Evolutionary conservation across 225 moss, liverwort and hornwort species (phyloP).

Genomic region (Lunularia cruciata): DNA sequence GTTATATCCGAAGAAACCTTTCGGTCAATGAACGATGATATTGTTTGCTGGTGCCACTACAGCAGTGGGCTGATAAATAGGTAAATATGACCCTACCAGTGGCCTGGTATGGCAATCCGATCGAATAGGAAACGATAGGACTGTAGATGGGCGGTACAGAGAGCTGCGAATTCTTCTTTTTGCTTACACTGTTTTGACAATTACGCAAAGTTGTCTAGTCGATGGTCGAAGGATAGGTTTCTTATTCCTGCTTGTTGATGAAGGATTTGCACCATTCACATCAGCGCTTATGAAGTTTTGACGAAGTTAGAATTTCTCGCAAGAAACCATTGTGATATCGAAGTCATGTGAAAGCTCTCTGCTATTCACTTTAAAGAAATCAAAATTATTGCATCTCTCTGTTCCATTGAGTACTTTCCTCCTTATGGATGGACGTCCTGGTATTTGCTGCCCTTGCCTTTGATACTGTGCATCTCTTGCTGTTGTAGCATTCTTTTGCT

Average conservation of each 20-base stretch:
- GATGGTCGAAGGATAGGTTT: not conserved
- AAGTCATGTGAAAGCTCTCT: not conserved
- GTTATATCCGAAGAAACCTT: not conserved
- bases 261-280: not conserved
- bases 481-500: too few species aligned
- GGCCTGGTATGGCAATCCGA: not conserved
- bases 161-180: conserved; percentile 8
- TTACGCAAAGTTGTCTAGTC: too few species aligned
- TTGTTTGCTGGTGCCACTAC: not conserved
- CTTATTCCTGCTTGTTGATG: not conserved
- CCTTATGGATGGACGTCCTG: too few species aligned
- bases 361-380: not conserved
- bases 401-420: not conserved
- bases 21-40: conserved; percentile 1
- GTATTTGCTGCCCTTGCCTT: too few species aligned
- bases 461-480: too few species aligned
- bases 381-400: not conserved
- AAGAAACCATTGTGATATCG: not conserved
- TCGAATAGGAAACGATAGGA: not conserved
- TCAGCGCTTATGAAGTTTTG: not conserved
- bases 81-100: conserved; percentile 1
- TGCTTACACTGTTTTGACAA: not conserved
- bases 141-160: not conserved
- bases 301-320: not conserved
- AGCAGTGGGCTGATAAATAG: conserved; percentile 1